Base-by-base conservation (phyloP, 768 basidiomycete genomes). In the Suillus bovinus region DNA sequence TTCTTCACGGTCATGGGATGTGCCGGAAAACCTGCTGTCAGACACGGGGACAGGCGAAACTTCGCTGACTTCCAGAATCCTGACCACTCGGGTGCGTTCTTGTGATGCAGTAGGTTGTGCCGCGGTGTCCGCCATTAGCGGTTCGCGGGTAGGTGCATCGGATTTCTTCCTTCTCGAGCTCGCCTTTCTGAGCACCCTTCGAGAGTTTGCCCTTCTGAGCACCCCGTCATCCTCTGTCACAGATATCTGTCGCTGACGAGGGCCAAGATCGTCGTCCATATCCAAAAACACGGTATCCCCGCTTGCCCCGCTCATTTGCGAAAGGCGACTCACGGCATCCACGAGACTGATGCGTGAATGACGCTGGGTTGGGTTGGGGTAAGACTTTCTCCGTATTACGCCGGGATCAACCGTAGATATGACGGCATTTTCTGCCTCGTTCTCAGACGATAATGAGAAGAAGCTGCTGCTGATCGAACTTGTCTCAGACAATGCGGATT, bases 251-350 rank as follows among this genome's bases (percentile, higher is more conserved):
- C 24, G 39, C 17, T 56, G 55, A 56, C 24, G 38, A 29, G 38
- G 24, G 27, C n/a, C 14, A 10, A 4, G 22, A 2, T 8, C 20
- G 11, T 47, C 31, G 14, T 59, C 53, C 17, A 58, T 16, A 20
- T 73, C 72, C 27, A 64, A 73, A 55, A 74, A 73, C 24, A 69
- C 60, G 3, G 72, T 75, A 29, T 70, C 66, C 0, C 72, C 72
- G 17, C 72, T 73, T 20, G 64, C 58, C 33, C 67, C 64, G 20
- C 73, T 75, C 0, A 60, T 53, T 2, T 66, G 41, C 0, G 72
- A 73, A 53, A 75, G 65, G 1, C 72, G 68, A 17, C 69, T 70
- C 38, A 36, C 29, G 2, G 73, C 72, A 55, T 73, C 72, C 3
- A 73, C 50, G 27, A 73, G 66, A 49, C 72, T 75, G 22, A 71